Evolutionary conservation across 108 stramenopile species (phyloP), one percentile per base, ranked within the genome.

Genomic region (Craspedostauros australis): DNA sequence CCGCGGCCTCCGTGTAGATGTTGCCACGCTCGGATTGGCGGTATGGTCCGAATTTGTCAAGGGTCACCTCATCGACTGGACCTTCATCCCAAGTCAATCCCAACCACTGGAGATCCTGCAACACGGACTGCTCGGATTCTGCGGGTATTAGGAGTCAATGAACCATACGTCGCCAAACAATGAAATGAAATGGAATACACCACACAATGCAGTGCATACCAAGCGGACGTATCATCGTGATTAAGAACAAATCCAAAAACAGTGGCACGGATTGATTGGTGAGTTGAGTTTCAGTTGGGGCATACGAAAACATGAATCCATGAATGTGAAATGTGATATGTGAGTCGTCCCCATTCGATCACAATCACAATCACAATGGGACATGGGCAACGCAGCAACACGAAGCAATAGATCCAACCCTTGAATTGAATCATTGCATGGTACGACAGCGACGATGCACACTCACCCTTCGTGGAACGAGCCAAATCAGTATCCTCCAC

Each of bases 71-170:
- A 27, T 60, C 58, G 24, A 16, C 41, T 1, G 95, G 95, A 39
- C 95, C 93, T 77, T 98, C 96, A 57, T 98, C 96, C 96, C 96
- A 98, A 20, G 60, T 44, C 1, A 98, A 63, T 20, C 92, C 94
- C 30, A 98, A 62, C 94, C 95, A 98, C 15, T 60, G 23, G 30
- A 98, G 67, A 56, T 98, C 96, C n/a, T 78, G 84, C 36, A 96
- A 47, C 25, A 98, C 95, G 23, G 89, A 89, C 39, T 84, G 61
- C 70, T 98, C 96, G 20, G 84, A 87, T 70, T 95, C 95, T 74
- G 54, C 50, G 34, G n/a, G n/a, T 49, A 36, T 49, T 36, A 0
- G 11, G 19, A 0, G 6, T 38, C 11, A 39, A 5, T 39, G 42
- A 8, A 1, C 39, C n/a, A n/a, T n/a, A n/a, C n/a, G n/a, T n/a